Evolutionary conservation across 176 grass and related monocot genomes (phyloP).

Genomic region (Zoysia pacifica): DNA sequence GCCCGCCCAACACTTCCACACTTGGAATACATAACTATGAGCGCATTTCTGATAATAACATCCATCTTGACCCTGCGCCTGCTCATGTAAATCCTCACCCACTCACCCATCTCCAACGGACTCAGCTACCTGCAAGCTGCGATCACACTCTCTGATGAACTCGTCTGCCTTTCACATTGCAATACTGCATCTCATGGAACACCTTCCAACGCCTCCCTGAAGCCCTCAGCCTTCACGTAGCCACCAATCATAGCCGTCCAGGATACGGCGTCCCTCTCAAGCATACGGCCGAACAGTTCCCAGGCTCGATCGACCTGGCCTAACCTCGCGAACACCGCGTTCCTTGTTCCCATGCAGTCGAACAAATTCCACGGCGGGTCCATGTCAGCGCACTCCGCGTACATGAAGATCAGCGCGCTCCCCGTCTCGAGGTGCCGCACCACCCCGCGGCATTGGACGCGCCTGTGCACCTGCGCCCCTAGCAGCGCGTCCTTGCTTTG

Average conservation of each 20-base stretch:
- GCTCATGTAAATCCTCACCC: slow-evolving; percentile 67
- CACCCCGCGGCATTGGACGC: slow-evolving; percentile 24
- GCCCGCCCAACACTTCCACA: slow-evolving; percentile 57
- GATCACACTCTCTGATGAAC: slow-evolving; percentile 64
- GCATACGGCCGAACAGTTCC: slow-evolving; percentile 65
- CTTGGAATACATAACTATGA: slow-evolving; percentile 84
- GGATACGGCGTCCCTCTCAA: slow-evolving; percentile 56
- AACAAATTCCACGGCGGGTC: slow-evolving; percentile 61
- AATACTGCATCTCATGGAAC: slow-evolving; percentile 63
- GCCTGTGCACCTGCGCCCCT: slow-evolving; percentile 63
- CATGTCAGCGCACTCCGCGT: slow-evolving; percentile 64
- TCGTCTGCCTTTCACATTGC: slow-evolving; percentile 43
- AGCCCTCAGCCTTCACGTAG: slow-evolving; percentile 48
- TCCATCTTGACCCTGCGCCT: slow-evolving; percentile 64
- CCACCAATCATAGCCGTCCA: slow-evolving; percentile 83
- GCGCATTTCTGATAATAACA: slow-evolving; percentile 54
- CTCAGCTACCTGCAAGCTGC: slow-evolving; percentile 76
- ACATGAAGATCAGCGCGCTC: slow-evolving; percentile 73
- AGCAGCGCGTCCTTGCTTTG: slow-evolving; percentile 50
- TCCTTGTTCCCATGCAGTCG: slow-evolving; percentile 46
- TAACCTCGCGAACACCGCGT: slow-evolving; percentile 42
- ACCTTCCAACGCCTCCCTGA: slow-evolving; percentile 69
- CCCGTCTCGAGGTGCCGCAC: slow-evolving; percentile 61
- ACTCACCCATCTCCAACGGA: slow-evolving; percentile 76
- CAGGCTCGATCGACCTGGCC: slow-evolving; percentile 57